These are phyloP conservation scores for Truncatella angustata DNA, from an alignment of 2,329 filamentous ascomycete genomes.

Conservation along the genomic window DNA sequence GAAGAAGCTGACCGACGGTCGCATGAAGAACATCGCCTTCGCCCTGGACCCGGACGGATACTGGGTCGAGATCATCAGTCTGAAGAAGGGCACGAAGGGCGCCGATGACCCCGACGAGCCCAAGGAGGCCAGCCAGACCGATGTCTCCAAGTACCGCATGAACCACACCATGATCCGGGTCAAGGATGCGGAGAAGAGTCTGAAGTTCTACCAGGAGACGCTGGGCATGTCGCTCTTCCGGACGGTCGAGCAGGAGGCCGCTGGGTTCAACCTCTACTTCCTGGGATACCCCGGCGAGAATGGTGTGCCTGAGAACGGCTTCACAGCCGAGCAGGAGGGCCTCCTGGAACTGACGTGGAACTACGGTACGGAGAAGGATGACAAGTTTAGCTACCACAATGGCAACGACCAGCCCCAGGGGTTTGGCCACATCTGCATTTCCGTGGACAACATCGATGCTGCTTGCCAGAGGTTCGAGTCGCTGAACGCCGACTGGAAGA, in stretches of 20 bases:
- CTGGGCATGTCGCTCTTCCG: slow-evolving; percentile 85
- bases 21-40: slow-evolving; percentile 87
- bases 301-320: slow-evolving; percentile 50
- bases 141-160: slow-evolving; percentile 73
- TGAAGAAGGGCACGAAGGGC: slow-evolving; percentile 48
- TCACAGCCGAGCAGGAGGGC: slow-evolving; percentile 71
- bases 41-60: slow-evolving; percentile 84
- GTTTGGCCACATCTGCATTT: slow-evolving; percentile 87
- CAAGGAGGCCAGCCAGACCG: slow-evolving; percentile 62
- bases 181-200: slow-evolving; percentile 72
- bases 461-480: slow-evolving; percentile 86
- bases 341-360: slow-evolving; percentile 89
- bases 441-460: slow-evolving; percentile 84
- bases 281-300: slow-evolving; percentile 70
- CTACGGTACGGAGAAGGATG: slow-evolving; percentile 81
- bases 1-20: slow-evolving; percentile 88
- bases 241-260: slow-evolving; percentile 66
- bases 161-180: slow-evolving; percentile 95
- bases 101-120: slow-evolving; percentile 67
- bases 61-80: slow-evolving; percentile 81
- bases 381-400: slow-evolving; percentile 82
- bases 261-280: slow-evolving; percentile 89
- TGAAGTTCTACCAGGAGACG: slow-evolving; percentile 80
- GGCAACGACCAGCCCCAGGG: slow-evolving; percentile 91
- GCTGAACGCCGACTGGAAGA: slow-evolving; percentile 85